Percentiles rank a stretch among this genome's conserved stretches.
These are phyloP conservation scores for Baeospora myosura DNA, from an alignment of 1,284 basidiomycete species.

Conservation along the genomic window DNA sequence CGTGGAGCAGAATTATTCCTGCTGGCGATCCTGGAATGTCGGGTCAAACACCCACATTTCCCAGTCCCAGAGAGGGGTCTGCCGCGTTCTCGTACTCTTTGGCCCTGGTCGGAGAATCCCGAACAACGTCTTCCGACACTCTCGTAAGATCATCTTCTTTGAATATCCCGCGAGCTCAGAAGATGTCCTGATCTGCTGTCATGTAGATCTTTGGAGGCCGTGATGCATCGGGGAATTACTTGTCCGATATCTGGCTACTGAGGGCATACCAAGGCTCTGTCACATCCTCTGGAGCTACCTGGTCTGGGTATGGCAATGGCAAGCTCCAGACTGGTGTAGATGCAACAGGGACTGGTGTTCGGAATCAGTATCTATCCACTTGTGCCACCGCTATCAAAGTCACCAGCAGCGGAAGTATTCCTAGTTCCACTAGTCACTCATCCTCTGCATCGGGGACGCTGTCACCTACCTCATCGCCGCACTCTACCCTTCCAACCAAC, in stretches of 20 bases:
- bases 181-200: constrained; percentile 1
- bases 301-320: constrained; percentile 61
- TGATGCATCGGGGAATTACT: constrained; percentile 55
- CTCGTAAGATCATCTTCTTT: constrained; percentile 32
- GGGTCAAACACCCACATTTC: constrained; percentile 38
- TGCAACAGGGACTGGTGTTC: constrained; percentile 64
- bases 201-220: constrained; percentile 62
- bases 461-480: constrained; percentile 13
- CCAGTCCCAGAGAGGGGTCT: constrained; percentile 62
- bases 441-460: constrained; percentile 19
- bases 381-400: constrained; percentile 45
- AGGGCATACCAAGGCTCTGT: constrained; percentile 58
- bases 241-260: constrained; percentile 71
- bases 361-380: constrained; percentile 45
- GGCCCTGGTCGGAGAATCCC: constrained; percentile 50
- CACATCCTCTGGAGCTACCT: constrained; percentile 43
- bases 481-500: constrained; percentile 10
- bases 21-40: constrained; percentile 60
- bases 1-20: constrained; percentile 69
- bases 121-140: constrained; percentile 54
- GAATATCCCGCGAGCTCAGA: constrained; percentile 1
- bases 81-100: constrained; percentile 47
- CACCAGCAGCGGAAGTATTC: constrained; percentile 13
- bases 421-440: constrained; percentile 16
- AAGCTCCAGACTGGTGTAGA: constrained; percentile 48